Percentiles rank a stretch among this genome's conserved stretches.
These are phyloP conservation scores for Ceratorhiza oryzae-sativae DNA, from an alignment of 1,284 basidiomycete genomes.

Conservation along the genomic window DNA sequence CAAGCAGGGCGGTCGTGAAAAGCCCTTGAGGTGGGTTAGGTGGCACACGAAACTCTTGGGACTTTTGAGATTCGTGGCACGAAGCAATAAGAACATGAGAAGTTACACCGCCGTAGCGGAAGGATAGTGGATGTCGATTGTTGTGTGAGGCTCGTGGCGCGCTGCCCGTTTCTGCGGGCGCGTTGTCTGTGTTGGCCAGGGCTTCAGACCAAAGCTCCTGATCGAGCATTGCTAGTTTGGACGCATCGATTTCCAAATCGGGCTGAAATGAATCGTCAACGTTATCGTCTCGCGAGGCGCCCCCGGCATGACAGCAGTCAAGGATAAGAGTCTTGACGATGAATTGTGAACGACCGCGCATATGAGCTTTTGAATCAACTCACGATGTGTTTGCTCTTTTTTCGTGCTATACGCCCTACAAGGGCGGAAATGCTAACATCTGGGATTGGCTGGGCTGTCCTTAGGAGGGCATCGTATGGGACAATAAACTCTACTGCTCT, in stretches of 20 bases:
- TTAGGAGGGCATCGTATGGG: slow-evolving; percentile 13
- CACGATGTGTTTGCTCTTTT: slow-evolving; percentile 33
- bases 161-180: neutral
- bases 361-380: neutral
- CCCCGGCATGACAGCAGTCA: slow-evolving; percentile 31
- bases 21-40: neutral
- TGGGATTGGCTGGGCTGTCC: neutral
- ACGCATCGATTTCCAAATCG: neutral
- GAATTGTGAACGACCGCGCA: neutral
- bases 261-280: neutral
- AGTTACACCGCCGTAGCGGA: slow-evolving; percentile 21
- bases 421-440: slow-evolving; percentile 31
- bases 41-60: neutral
- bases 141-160: neutral
- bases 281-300: slow-evolving; percentile 16
- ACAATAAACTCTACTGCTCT: neutral
- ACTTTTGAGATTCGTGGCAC: slow-evolving; percentile 14
- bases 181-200: neutral
- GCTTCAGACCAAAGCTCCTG: slow-evolving; percentile 7
- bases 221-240: neutral
- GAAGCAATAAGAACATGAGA: slow-evolving; percentile 32
- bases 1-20: slow-evolving; percentile 11
- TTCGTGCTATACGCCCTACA: slow-evolving; percentile 12
- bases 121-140: slow-evolving; percentile 10
- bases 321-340: slow-evolving; percentile 15